Base-by-base conservation (phyloP, 768 basidiomycete species). In the Neoboletus subvelutipes region DNA sequence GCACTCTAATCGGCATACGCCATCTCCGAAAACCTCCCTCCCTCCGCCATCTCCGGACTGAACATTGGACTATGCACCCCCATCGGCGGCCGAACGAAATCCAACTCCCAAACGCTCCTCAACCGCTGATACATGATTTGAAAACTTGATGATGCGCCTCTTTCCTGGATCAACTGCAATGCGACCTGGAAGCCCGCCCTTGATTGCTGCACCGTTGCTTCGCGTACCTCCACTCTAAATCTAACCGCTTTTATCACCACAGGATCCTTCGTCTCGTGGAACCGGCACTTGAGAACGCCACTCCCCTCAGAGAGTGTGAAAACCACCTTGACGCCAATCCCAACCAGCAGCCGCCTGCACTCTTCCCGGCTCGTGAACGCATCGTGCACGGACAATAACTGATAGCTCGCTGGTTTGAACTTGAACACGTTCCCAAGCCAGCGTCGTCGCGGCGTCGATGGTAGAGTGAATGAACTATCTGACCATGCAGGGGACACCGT, bases 391-490 rank as follows among this genome's bases (percentile, higher is more conserved):
- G 88, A 92, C 42, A 83, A 71, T 12, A 94, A 76, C 26, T 69
- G 67, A 64, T 83, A 83, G 31, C 73, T 78, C 31, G 83, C 75
- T 0, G 90, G 85, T 65, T 88, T 92, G 76, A 92, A 87, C 68
- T 84, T 89, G 81, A 98, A 95, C 41, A 97, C 81, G 64, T 86
- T 90, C 43, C 85, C 85, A 59, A 99, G 83, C 96, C 95, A 98
- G 50, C 80, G 83, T 59, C 83, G 83, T 73, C 74, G 73, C 54
- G 77, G 76, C 29, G 81, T 72, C 43, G 77, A 72, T 4, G 78
- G 74, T n/a, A 76, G 74, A 2, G 76, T 73, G 20, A 77, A 75
- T 42, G 80, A 74, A 7, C 77, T 75, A 39, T 80, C 79, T 12
- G 81, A 82, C 57, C 81, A 76, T 22, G 76, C 75, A 5, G 79